Percentiles rank a stretch among this genome's conserved stretches.
phyloP scores from a whole-genome alignment of 225 moss, liverwort and hornwort species.

The Bryum argenteum region DNA sequence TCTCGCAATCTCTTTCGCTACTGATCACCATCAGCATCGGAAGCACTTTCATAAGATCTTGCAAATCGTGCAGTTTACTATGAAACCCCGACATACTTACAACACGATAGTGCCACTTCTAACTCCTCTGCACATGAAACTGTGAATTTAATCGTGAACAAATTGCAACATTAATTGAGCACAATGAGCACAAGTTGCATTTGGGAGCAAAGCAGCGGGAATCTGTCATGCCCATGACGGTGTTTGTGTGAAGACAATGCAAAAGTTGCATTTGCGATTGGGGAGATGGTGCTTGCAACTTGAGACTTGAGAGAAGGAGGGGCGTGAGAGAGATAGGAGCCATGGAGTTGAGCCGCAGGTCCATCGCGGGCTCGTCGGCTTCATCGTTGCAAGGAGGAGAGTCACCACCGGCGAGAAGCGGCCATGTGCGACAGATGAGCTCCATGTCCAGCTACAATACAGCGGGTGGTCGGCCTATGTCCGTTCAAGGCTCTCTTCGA shows the following conservation, averaged over 20 bases:
- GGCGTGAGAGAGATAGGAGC: background rate
- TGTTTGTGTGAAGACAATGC: too few species aligned
- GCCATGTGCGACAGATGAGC: slow-evolving; percentile 36
- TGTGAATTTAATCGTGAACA: too few species aligned
- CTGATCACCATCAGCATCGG: background rate
- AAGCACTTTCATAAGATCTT: background rate
- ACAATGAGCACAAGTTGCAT: too few species aligned
- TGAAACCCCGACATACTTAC: background rate
- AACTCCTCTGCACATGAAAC: background rate
- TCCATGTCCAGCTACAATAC: slow-evolving; percentile 25
- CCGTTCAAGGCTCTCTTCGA: slow-evolving; percentile 49
- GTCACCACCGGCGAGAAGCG: slow-evolving; percentile 26
- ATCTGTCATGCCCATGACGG: too few species aligned
- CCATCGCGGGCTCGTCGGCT: slow-evolving; percentile 5
- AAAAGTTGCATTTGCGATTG: too few species aligned
- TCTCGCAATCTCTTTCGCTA: too few species aligned
- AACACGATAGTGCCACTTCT: background rate
- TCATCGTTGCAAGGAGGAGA: slow-evolving; percentile 19
- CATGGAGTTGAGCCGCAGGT: slow-evolving; percentile 27
- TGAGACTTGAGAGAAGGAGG: background rate
- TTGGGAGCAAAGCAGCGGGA: too few species aligned
- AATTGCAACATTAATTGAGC: too few species aligned
- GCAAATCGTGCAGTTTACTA: background rate
- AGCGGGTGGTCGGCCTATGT: slow-evolving; percentile 29
- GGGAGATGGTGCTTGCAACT: background rate